Conservation (phyloP, 169 alveolate genomes). For the Perkinsus olseni region DNA sequence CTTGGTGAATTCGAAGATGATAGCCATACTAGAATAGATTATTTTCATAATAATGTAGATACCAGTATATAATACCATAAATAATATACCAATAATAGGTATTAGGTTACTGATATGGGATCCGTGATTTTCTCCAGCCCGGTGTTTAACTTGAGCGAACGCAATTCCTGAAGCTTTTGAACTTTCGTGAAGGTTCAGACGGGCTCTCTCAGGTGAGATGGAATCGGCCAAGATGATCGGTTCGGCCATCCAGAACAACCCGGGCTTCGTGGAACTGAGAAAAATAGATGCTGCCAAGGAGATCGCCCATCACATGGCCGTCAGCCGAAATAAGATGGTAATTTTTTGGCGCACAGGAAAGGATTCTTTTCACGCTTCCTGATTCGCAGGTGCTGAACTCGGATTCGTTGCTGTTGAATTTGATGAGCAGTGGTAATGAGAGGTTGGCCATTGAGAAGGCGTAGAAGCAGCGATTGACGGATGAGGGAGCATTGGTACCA, state of each 20-base stretch:
- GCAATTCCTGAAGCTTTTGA: not conserved
- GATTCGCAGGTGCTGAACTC: slow-evolving; percentile 23
- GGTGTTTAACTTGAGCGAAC: not conserved
- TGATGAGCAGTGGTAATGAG: slow-evolving; percentile 7
- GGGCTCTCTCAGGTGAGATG: not conserved
- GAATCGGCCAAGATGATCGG: slow-evolving; percentile 37
- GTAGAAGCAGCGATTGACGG: not conserved
- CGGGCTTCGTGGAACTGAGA: slow-evolving; percentile 78
- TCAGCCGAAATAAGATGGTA: slow-evolving; percentile 71
- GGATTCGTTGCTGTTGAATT: slow-evolving; percentile 28
- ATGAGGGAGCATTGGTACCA: not conserved
- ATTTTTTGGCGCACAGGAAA: not conserved
- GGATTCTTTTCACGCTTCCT: slow-evolving; percentile 12
- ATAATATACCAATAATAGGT: no score
- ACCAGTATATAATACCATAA: no score
- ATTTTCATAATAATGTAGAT: not conserved
- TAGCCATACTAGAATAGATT: not conserved
- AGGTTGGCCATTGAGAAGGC: not conserved
- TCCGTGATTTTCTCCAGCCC: not conserved
- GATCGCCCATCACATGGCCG: slow-evolving; percentile 76
- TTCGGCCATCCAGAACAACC: slow-evolving; percentile 43
- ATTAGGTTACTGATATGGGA: not conserved
- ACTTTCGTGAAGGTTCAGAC: not conserved
- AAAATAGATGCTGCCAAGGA: slow-evolving; percentile 88
- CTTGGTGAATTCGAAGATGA: not conserved